Conservation (phyloP, 2,329 filamentous ascomycete genomes). For the Nemania sp. region DNA sequence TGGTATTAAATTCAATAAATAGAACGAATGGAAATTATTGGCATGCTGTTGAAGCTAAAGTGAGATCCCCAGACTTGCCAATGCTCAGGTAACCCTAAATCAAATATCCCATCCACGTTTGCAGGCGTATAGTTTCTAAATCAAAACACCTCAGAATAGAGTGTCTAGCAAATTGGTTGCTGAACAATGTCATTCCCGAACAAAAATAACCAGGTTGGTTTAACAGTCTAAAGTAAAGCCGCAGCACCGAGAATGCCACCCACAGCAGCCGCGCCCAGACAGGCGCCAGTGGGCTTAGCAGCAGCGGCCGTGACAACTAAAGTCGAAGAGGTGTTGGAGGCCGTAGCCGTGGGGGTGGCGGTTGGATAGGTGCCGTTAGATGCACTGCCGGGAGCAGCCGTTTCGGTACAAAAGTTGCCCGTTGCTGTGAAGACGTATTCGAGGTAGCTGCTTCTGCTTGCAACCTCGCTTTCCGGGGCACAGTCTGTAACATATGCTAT, state of each 20-base stretch:
- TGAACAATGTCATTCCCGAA: conserved; percentile 34
- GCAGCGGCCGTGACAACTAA: conserved; percentile 2
- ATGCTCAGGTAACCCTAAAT: not conserved
- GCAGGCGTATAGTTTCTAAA: too few relatives aligned
- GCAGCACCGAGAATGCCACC: conserved; percentile 10
- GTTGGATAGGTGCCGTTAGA: conserved; percentile 23
- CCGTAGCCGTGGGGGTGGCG: conserved; percentile 17
- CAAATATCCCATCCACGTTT: conserved; percentile 7
- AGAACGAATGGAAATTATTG: conserved; percentile 11
- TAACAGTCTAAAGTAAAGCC: conserved; percentile 13
- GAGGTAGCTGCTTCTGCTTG: conserved; percentile 21
- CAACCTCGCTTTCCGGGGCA: conserved; percentile 15
- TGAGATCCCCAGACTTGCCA: conserved; percentile 8
- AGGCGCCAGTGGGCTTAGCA: conserved; percentile 2
- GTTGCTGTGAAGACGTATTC: conserved; percentile 26
- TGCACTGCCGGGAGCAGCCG: conserved; percentile 17
- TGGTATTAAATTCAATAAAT: conserved; percentile 34
- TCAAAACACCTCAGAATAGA: not conserved
- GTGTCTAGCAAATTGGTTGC: conserved; percentile 38
- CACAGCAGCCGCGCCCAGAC: not conserved
- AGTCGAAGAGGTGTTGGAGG: not conserved
- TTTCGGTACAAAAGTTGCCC: conserved; percentile 19
- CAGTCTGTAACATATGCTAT: conserved; percentile 30
- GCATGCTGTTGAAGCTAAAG: conserved; percentile 16
- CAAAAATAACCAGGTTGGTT: conserved; percentile 6